Evolutionary conservation across 306 rosid species (phyloP), one percentile per base, ranked within the genome.

Genomic region (Leucaena leucocephala): DNA sequence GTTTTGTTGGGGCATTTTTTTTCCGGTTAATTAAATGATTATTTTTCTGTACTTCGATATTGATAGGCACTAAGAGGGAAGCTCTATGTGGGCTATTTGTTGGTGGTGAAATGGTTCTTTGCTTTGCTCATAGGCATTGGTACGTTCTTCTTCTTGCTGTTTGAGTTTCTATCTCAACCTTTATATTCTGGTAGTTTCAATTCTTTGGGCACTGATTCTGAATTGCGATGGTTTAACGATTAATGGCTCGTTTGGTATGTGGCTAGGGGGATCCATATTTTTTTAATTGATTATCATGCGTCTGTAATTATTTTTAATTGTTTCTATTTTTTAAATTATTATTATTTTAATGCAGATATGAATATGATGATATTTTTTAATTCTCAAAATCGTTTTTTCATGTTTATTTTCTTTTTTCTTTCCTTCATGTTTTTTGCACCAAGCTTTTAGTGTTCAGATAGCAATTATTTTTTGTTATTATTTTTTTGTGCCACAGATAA

Each of bases 91-190:
- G 86, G 93, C 39, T 92, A 94, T 62, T 77, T 85, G 68, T 89
- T 94, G 76, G 88, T 87, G 66, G 94, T 92, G 81, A 94, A 94
- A 84, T 94, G 97, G 97, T 87, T 92, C 84, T 92, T 92, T 79
- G 94, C 97, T 13, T 85, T 94, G 86, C 91, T 94, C 78, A 94
- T 94, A 80, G 98, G 98, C 83, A 82, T 94, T 64, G 97, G 98
- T 94, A 81, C 57, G 88, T 77, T 61, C 49, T 38, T 71, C 3
- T 12, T 15, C 45, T 81, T 21, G 52, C 27, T 19, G 9, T 50
- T 79, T 58, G 6, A 36, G 36, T 59, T 59, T 62, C 50, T 64
- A 21, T 43, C 54, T 15, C 54, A 48, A 13, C 54, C 15, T 78
- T 55, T 8, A 21, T 21, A 19, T 8, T 27, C 35, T 21, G 6